phyloP scores from a whole-genome alignment of 371 early-diverging fungal genomes.

The Ecytonucleospora hepatopenaei region DNA sequence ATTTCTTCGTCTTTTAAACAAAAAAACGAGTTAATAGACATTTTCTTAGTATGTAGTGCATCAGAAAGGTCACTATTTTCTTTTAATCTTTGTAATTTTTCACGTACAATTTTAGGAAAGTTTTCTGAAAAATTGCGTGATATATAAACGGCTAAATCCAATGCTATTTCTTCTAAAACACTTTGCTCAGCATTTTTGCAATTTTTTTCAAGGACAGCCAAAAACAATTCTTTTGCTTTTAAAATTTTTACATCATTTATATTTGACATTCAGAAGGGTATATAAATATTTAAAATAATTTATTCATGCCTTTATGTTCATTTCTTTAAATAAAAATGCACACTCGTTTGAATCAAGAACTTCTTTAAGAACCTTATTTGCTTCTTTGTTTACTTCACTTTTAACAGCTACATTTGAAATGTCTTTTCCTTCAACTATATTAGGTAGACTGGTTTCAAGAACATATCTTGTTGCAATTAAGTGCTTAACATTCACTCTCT shows the following conservation, averaged over 20 bases:
- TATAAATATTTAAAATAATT: background rate
- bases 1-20: constrained; percentile 54
- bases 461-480: constrained; percentile 52
- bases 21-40: constrained; percentile 46
- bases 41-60: constrained; percentile 46
- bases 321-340: constrained; percentile 48
- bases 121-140: constrained; percentile 1
- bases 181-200: background rate
- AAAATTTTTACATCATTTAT: constrained; percentile 20
- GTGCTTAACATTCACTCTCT: constrained; percentile 52
- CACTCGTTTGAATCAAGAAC: constrained; percentile 32
- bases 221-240: constrained; percentile 43
- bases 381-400: constrained; percentile 26
- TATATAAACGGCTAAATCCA: constrained; percentile 19
- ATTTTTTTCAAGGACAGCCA: constrained; percentile 24
- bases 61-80: constrained; percentile 51
- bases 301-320: constrained; percentile 14
- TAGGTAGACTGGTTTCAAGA: constrained; percentile 43
- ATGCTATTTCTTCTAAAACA: constrained; percentile 2
- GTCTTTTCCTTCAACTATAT: constrained; percentile 17
- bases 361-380: constrained; percentile 37
- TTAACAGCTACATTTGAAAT: constrained; percentile 30
- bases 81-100: constrained; percentile 54
- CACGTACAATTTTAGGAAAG: constrained; percentile 39
- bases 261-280: background rate